These are phyloP conservation scores for Aspergillus clavatus DNA, from an alignment of 2,329 filamentous ascomycete genomes.

Conservation along the genomic window DNA sequence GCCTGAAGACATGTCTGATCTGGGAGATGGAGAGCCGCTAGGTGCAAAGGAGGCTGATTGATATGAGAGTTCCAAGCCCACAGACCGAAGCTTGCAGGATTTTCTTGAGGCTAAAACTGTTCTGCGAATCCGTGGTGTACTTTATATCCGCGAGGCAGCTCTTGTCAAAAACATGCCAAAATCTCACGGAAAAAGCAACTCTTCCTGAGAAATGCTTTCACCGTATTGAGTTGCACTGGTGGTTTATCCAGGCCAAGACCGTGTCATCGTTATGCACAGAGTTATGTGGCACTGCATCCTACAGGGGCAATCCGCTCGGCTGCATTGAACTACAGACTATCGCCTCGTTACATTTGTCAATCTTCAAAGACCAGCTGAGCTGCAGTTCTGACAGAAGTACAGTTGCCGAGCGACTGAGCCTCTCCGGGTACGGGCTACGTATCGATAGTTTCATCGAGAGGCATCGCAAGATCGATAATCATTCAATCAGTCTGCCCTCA, in stretches of 20 bases:
- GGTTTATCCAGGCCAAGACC: conserved; percentile 6
- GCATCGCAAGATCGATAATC: neutral
- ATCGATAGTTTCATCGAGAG: neutral
- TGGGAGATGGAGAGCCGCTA: neutral
- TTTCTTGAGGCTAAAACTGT: conserved; percentile 5
- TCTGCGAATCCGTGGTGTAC: conserved; percentile 5
- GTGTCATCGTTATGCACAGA: conserved; percentile 15
- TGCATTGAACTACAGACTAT: conserved; percentile 18
- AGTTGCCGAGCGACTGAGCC: neutral
- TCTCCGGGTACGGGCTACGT: neutral
- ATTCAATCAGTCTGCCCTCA: neutral
- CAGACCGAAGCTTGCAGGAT: conserved; percentile 11
- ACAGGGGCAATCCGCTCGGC: conserved; percentile 13
- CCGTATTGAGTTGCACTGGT: conserved; percentile 9
- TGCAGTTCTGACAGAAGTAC: neutral
- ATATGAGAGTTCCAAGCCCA: conserved; percentile 10
- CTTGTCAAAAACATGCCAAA: neutral
- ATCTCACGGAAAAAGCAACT: conserved; percentile 2
- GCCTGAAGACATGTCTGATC: conserved; percentile 11
- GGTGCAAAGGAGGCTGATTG: conserved; percentile 3
- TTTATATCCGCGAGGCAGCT: conserved; percentile 8
- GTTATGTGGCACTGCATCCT: conserved; percentile 12
- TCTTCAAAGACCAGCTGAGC: conserved; percentile 8
- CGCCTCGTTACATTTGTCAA: conserved; percentile 12
- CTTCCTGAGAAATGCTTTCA: conserved; percentile 2